Evolutionary conservation across 768 basidiomycete genomes (phyloP).

Genomic region (Hypholoma fasciculare): DNA sequence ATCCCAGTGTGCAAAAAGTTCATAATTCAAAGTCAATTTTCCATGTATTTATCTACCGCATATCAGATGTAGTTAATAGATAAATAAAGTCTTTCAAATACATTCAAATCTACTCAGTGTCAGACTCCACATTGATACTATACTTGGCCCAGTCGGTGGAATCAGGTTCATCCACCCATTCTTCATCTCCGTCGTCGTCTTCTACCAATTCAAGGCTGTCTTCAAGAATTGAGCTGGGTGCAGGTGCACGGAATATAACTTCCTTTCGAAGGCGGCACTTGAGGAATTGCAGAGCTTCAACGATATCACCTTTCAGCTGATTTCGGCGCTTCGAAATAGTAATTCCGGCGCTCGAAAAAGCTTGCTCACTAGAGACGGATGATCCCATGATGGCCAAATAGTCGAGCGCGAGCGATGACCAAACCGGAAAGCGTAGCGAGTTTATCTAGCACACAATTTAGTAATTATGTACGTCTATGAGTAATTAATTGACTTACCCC

Average conservation of each 20-base stretch:
- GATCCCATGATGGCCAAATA: constrained; percentile 37
- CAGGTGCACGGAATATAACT: background rate
- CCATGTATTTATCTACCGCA: no score
- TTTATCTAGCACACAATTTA: constrained; percentile 20
- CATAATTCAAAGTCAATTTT: no score
- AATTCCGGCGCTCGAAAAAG: constrained; percentile 39
- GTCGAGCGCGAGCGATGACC: constrained; percentile 36
- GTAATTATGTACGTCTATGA: background rate
- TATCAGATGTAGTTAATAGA: no score
- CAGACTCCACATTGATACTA: no score
- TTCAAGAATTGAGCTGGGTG: background rate
- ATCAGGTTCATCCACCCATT: background rate
- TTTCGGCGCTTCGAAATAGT: constrained; percentile 36
- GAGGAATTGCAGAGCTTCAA: constrained; percentile 31
- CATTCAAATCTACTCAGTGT: no score
- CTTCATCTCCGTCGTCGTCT: no score
- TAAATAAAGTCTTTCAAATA: no score
- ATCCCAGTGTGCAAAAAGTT: no score
- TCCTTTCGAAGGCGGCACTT: constrained; percentile 15
- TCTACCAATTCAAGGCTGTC: background rate
- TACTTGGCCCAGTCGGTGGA: no score
- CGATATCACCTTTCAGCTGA: constrained; percentile 32
- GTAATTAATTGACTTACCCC: background rate
- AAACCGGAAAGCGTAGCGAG: constrained; percentile 26
- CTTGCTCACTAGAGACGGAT: constrained; percentile 36